Percentiles rank a stretch among this genome's conserved stretches.
Evolutionary conservation across 208 protist genomes (phyloP).

Genomic region (Leishmania tropica): DNA sequence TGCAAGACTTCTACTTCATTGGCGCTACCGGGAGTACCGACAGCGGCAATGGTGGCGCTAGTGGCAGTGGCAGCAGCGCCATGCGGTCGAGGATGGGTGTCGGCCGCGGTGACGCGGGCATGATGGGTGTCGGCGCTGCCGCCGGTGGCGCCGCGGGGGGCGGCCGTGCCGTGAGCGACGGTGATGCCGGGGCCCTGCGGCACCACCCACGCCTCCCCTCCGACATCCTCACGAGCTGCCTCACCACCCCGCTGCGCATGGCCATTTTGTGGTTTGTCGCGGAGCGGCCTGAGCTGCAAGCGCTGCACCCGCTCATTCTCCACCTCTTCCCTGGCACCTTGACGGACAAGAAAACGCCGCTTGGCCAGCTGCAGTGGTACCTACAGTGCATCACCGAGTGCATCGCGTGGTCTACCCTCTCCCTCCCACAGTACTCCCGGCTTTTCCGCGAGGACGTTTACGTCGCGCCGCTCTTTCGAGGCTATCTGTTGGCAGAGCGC

Average conservation of each 20-base stretch:
- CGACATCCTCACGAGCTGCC: constrained; percentile 99
- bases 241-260: constrained; percentile 98
- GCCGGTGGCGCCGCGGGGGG: background rate
- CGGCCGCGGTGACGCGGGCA: constrained; percentile 8
- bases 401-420: constrained; percentile 97
- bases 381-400: constrained; percentile 99
- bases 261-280: constrained; percentile 95
- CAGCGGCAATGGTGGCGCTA: constrained; percentile 1
- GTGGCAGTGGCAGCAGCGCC: constrained; percentile 10
- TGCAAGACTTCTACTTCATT: constrained; percentile 87
- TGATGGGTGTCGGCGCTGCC: constrained; percentile 2
- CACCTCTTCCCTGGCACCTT: constrained; percentile 75
- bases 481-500: constrained; percentile 97
- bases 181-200: constrained; percentile 19
- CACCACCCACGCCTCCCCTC: constrained; percentile 78
- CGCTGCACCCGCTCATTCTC: constrained; percentile 77
- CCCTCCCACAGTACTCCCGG: constrained; percentile 71
- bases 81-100: background rate
- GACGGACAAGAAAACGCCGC: constrained; percentile 92
- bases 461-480: constrained; percentile 97
- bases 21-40: constrained; percentile 60
- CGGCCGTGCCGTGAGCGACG: constrained; percentile 1
- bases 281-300: constrained; percentile 45
- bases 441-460: constrained; percentile 96
- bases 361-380: constrained; percentile 99